Conservation (phyloP, 345 rosid species). For the Clarkia xantiana region DNA sequence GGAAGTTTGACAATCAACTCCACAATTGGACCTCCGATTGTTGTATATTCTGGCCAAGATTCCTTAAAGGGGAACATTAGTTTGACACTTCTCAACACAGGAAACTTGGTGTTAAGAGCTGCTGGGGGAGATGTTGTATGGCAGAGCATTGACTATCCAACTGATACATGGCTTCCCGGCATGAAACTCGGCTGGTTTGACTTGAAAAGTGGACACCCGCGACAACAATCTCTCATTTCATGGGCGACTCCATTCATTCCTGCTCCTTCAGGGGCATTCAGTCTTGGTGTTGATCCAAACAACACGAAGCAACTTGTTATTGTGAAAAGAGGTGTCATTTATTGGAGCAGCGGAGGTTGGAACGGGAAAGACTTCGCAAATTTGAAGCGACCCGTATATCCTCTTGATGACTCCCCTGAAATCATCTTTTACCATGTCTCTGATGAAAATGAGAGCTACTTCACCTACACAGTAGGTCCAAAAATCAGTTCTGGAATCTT, state of each 20-base stretch:
- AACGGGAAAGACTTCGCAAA: constrained; percentile 1
- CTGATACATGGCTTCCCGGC: constrained; percentile 3
- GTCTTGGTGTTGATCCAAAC: not conserved
- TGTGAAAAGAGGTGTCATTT: not conserved
- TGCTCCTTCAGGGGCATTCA: constrained; percentile 3
- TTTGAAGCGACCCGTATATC: too few relatives aligned
- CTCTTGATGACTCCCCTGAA: not conserved
- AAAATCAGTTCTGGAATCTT: not conserved
- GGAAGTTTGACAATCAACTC: not conserved
- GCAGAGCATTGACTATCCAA: constrained; percentile 8
- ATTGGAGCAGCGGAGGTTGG: constrained; percentile 8
- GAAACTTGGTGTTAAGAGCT: constrained; percentile 8
- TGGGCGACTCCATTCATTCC: constrained; percentile 5
- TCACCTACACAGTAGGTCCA: too few relatives aligned
- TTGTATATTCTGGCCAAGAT: too few relatives aligned
- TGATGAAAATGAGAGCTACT: constrained; percentile 8
- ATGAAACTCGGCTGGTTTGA: constrained; percentile 7
- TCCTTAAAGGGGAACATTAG: not conserved
- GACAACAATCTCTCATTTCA: not conserved
- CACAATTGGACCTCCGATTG: too few relatives aligned
- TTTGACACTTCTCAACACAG: constrained; percentile 4
- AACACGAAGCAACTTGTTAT: not conserved
- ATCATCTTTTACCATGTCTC: constrained; percentile 5
- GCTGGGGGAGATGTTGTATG: constrained; percentile 1
- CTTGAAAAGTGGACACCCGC: not conserved